Evolutionary conservation across 306 rosid genomes (phyloP).

Genomic region (Lablab purpureus): DNA sequence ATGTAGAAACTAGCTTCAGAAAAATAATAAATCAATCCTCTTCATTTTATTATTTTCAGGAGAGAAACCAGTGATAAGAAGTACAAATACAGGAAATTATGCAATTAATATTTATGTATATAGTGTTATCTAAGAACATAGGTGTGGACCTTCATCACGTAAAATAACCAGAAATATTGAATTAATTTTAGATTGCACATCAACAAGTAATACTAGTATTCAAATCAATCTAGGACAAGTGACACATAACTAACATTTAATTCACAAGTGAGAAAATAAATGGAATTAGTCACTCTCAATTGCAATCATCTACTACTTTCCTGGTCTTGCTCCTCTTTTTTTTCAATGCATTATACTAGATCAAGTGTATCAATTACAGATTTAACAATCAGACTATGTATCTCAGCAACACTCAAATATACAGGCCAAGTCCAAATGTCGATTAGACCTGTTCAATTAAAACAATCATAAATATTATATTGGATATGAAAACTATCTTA

Average conservation of each 20-base stretch:
- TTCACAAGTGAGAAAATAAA: constrained; percentile 10
- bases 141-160: constrained; percentile 8
- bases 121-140: constrained; percentile 1
- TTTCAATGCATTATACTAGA: constrained; percentile 20
- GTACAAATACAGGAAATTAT: constrained; percentile 10
- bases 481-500: background rate
- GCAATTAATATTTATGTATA: background rate
- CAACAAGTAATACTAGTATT: background rate
- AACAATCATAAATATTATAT: constrained; percentile 15
- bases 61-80: constrained; percentile 36
- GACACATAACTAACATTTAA: background rate
- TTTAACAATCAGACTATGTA: background rate
- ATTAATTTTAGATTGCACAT: constrained; percentile 28
- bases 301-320: constrained; percentile 21
- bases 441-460: background rate
- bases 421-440: background rate
- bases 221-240: constrained; percentile 25
- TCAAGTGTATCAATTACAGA: background rate
- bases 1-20: constrained; percentile 76
- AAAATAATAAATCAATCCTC: constrained; percentile 54
- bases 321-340: background rate
- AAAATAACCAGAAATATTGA: background rate
- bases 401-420: constrained; percentile 14
- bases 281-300: constrained; percentile 12
- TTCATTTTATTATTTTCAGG: constrained; percentile 33